These are phyloP conservation scores for Acanthamoeba royreba DNA, from an alignment of 208 protist genomes.

Conservation along the genomic window DNA sequence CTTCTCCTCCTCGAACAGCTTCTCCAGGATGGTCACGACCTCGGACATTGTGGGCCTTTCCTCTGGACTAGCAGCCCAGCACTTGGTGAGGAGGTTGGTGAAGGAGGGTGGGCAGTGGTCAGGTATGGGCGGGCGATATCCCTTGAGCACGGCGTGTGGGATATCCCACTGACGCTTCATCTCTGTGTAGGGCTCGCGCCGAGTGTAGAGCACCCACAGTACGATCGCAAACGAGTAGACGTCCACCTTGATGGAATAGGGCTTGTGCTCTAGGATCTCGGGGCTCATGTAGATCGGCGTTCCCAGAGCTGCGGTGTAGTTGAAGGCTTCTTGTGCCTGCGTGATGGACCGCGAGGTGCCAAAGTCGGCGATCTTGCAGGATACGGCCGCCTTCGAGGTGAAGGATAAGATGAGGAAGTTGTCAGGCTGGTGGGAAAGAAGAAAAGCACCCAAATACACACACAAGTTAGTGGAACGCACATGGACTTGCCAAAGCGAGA, in stretches of 20 bases:
- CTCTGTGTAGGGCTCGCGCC: background rate
- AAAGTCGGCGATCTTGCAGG: constrained; percentile 8
- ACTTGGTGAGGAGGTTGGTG: background rate
- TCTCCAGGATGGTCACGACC: background rate
- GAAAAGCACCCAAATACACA: too few species aligned
- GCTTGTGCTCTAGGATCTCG: background rate
- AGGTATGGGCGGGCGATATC: background rate
- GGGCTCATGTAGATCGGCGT: background rate
- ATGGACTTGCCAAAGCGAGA: too few species aligned
- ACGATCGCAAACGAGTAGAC: background rate
- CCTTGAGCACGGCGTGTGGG: background rate
- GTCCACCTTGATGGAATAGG: background rate
- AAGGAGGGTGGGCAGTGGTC: background rate
- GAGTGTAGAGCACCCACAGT: constrained; percentile 15
- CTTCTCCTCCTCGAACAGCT: background rate
- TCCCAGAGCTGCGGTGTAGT: background rate
- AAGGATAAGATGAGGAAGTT: background rate
- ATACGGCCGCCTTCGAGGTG: background rate
- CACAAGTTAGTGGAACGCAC: too few species aligned
- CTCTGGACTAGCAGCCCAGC: background rate
- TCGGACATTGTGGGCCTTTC: background rate
- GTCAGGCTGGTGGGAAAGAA: too few species aligned
- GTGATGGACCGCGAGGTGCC: background rate
- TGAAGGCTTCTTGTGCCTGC: background rate
- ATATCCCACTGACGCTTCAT: background rate